Conservation (phyloP, 345 rosid genomes). For the Moringa oleifera region DNA sequence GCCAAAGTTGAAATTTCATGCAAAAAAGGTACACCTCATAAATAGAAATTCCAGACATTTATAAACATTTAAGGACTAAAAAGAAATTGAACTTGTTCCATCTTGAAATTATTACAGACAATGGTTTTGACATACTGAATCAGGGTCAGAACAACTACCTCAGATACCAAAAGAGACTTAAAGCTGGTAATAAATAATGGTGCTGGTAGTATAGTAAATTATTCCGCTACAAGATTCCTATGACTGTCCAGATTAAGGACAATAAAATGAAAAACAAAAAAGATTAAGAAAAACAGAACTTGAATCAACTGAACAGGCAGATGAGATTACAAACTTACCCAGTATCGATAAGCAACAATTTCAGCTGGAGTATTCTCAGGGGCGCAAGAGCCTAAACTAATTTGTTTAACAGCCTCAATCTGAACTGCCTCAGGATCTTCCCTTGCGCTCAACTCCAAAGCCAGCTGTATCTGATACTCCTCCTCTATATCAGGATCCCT, state of each 20-base stretch:
- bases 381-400: slow-evolving; percentile 76
- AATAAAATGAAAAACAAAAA: too few relatives aligned
- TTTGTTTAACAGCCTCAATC: slow-evolving; percentile 94
- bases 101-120: background rate
- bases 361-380: slow-evolving; percentile 83
- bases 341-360: slow-evolving; percentile 85
- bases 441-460: slow-evolving; percentile 87
- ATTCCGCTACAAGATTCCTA: background rate
- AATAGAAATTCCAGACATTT: background rate
- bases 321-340: slow-evolving; percentile 47
- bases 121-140: background rate
- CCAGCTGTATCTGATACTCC: slow-evolving; percentile 88
- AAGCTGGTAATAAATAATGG: background rate
- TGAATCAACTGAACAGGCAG: background rate
- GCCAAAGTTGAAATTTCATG: background rate
- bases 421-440: slow-evolving; percentile 99
- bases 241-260: slow-evolving; percentile 9
- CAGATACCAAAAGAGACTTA: background rate
- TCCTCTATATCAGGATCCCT: slow-evolving; percentile 83
- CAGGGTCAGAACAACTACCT: background rate
- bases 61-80: too few relatives aligned
- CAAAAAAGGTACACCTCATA: background rate
- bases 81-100: background rate
- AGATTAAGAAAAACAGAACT: slow-evolving; percentile 3
- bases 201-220: slow-evolving; percentile 1